Evolutionary conservation across 805 yeast species (phyloP).

Genomic region (Alloascoidea africana): DNA sequence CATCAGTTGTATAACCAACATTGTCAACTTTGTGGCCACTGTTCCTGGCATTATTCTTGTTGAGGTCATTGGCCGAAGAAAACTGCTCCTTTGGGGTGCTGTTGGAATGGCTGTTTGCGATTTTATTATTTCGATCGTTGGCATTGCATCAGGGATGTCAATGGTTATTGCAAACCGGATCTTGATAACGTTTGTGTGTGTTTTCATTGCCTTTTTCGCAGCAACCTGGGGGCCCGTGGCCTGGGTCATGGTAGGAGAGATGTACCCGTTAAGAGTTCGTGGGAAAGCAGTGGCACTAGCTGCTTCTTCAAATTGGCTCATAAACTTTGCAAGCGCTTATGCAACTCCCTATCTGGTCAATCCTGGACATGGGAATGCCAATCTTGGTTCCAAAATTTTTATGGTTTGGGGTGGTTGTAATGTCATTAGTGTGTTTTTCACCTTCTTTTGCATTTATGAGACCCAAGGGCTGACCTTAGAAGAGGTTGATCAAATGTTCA

Average conservation of each 20-base stretch:
- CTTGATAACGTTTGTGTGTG: conserved; percentile 35
- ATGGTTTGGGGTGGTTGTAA: conserved; percentile 51
- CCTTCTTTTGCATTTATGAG: conserved; percentile 59
- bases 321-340: conserved; percentile 64
- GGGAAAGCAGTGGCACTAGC: conserved; percentile 59
- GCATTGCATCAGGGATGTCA: conserved; percentile 27
- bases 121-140: conserved; percentile 32
- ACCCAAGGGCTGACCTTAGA: conserved; percentile 74
- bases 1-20: conserved; percentile 17
- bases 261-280: conserved; percentile 59
- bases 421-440: conserved; percentile 44
- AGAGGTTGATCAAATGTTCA: conserved; percentile 74
- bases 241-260: conserved; percentile 50
- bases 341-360: conserved; percentile 55
- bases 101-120: conserved; percentile 34
- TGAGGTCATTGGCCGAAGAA: conserved; percentile 36
- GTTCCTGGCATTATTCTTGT: conserved; percentile 31
- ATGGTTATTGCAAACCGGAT: conserved; percentile 22
- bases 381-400: conserved; percentile 55
- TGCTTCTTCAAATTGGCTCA: conserved; percentile 69
- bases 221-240: conserved; percentile 75
- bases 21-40: conserved; percentile 25
- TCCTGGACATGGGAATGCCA: conserved; percentile 42
- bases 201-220: conserved; percentile 65
- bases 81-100: conserved; percentile 29